These are phyloP conservation scores for Phaeosphaeria sp. DNA, from an alignment of 2,329 filamentous ascomycete genomes.

Conservation along the genomic window DNA sequence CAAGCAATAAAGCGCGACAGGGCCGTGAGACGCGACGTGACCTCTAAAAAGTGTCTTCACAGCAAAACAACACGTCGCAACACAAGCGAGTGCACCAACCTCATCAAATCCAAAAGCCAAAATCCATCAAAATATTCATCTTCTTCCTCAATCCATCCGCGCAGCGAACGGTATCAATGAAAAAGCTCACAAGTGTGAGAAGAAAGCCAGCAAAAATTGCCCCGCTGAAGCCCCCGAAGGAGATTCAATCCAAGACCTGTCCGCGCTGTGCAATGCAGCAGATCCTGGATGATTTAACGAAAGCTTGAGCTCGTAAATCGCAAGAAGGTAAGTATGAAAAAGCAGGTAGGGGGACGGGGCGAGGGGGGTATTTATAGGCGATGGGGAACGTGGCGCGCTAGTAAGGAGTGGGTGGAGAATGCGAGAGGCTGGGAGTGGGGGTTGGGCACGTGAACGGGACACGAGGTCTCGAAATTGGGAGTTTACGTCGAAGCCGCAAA, in stretches of 20 bases:
- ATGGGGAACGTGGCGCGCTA: background rate
- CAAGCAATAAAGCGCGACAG: too few relatives aligned
- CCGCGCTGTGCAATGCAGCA: constrained; percentile 49
- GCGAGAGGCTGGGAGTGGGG: too few relatives aligned
- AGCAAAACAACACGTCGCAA: too few relatives aligned
- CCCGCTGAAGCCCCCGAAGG: constrained; percentile 42
- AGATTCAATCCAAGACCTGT: constrained; percentile 38
- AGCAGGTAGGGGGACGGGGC: background rate
- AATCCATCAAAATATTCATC: too few relatives aligned
- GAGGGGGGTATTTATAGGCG: background rate
- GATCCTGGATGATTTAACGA: constrained; percentile 32
- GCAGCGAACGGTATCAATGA: constrained; percentile 46
- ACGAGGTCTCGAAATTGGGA: too few relatives aligned
- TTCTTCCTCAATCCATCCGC: constrained; percentile 48
- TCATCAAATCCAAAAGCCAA: too few relatives aligned
- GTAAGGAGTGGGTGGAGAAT: too few relatives aligned
- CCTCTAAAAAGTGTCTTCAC: too few relatives aligned
- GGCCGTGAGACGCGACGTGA: too few relatives aligned
- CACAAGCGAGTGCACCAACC: too few relatives aligned
- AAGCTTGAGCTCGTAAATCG: constrained; percentile 37
- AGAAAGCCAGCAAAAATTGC: constrained; percentile 36
- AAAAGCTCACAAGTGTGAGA: constrained; percentile 31
- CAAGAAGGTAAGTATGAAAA: constrained; percentile 35
- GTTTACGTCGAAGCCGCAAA: too few relatives aligned
- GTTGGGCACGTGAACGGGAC: too few relatives aligned